Base-by-base conservation (phyloP, 1,284 basidiomycete genomes). In the Cutaneotrichosporon arboriforme region DNA sequence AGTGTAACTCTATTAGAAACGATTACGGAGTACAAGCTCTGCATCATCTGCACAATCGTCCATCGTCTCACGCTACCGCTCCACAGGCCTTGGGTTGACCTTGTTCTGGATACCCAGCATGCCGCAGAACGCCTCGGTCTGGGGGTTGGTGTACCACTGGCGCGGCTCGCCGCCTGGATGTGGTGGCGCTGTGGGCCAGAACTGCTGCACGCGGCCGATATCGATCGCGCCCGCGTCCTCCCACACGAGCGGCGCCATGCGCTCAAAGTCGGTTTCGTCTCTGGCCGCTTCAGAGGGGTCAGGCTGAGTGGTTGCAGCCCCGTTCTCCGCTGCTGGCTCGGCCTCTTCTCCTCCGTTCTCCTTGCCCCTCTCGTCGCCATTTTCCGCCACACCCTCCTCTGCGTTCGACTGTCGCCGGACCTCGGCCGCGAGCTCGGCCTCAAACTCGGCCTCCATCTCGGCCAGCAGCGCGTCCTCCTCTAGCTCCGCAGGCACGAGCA, bases 61-160 rank as follows among this genome's bases (percentile, higher is more conserved):
- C n/a, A n/a, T n/a, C n/a, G n/a, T n/a, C n/a, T n/a, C n/a, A n/a
- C n/a, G n/a, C 43, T 45, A 45, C 14, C 43, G 43, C 26, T 33
- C n/a, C 17, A 45, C 43, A 4, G 71, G 72, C 7, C 68, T 59
- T 0, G 78, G 74, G 53, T 91, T 89, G 56, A 94, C 83, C 66
- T 83, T 85, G 73, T 96, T 93, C 59, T 83, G 80, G 31, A 98
- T 81, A 4, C 82, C 81, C 23, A 97, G 68, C 79, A 96, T 83
- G 22, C 77, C 73, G 64, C 89, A 90, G 61, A 97, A 87, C 1
- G 90, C 85, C 51, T 84, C 83, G 0, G 93, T 98, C 68, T 97
- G 94, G 9, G 89, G 87, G 66, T 96, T 97, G 5, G 85, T 84
- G 72, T 89, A 93, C 78, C 83, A 85, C 7, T 81, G 81, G 66